Conservation (phyloP, 768 basidiomycete genomes). For the Leccinellum rugosiceps region DNA sequence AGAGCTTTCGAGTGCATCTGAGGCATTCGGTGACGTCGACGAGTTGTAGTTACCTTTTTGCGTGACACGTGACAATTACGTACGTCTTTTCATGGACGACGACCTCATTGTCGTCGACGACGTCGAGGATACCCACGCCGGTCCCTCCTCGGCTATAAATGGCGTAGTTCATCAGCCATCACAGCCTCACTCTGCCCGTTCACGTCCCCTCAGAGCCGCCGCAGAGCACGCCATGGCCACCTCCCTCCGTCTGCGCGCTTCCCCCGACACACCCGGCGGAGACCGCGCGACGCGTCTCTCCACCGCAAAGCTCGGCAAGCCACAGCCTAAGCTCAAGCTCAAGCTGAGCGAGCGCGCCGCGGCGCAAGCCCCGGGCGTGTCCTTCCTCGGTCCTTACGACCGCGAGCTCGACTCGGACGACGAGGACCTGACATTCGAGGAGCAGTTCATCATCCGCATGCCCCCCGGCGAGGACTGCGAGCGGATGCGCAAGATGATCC, state of each 20-base stretch:
- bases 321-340: slow-evolving; percentile 79
- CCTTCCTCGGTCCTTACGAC: slow-evolving; percentile 89
- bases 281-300: slow-evolving; percentile 63
- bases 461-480: slow-evolving; percentile 83
- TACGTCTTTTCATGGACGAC: slow-evolving; percentile 43
- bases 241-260: slow-evolving; percentile 30
- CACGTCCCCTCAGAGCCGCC: slow-evolving; percentile 33
- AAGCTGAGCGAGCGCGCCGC: slow-evolving; percentile 84
- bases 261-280: slow-evolving; percentile 29
- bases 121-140: slow-evolving; percentile 41
- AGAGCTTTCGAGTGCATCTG: slow-evolving; percentile 1
- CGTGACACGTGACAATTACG: slow-evolving; percentile 9
- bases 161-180: slow-evolving; percentile 18
- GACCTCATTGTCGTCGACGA: slow-evolving; percentile 65
- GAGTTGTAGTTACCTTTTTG: background rate
- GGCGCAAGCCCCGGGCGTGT: slow-evolving; percentile 79
- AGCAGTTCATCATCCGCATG: slow-evolving; percentile 92
- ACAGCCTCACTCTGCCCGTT: slow-evolving; percentile 20
- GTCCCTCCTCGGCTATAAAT: slow-evolving; percentile 34
- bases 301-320: slow-evolving; percentile 40
- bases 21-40: slow-evolving; percentile 11
- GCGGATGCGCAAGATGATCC: slow-evolving; percentile 76
- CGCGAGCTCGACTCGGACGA: slow-evolving; percentile 94
- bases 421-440: slow-evolving; percentile 92
- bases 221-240: slow-evolving; percentile 36